Evolutionary conservation across 352 stramenopile genomes (phyloP), one percentile per base, ranked within the genome.

Genomic region (Phytophthora chlamydospora): DNA sequence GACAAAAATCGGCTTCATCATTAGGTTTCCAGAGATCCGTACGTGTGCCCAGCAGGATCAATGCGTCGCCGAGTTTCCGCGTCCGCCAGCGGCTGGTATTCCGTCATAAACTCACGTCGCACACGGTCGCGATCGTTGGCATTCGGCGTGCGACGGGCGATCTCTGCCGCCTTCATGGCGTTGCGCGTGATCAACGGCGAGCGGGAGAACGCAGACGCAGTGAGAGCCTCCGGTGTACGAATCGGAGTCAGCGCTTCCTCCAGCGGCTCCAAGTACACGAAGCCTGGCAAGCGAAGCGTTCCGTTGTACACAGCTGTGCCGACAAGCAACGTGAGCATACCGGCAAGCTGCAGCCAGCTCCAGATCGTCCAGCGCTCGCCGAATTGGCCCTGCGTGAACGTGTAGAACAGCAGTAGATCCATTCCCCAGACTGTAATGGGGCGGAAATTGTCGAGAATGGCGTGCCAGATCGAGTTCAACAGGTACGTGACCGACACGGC

Each of bases 231-330:
- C 0, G 86, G 71, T 9, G 84, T 93, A 45, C 84, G 84, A 62
- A 93, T 93, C 8, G 80, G 72, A 29, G 79, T 90, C 29, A 84
- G 19, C 6, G 76, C 69, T 60, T 85, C 73, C 34, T 93, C 83
- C 32, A 93, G 58, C 19, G 80, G 80, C 59, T 91, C 81, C 16
- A 92, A 49, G 64, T 95, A 95, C 34, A 79, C 78, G 45, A 93
- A 91, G 14, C 85, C 83, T 0, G 84, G 87, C 14, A 95, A 50
- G 64, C 85, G 83, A 46, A 93, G 62, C 17, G 85, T 93, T 34
- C 84, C 96, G 75, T 99, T 99, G 84, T 99, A 99, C 27, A 99
- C 89, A 3, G 95, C 96, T 9, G 97, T 99, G 50, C 96, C 95
- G n/a, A 93, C 74, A 11, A 98, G 78, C 29, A 99, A 68, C 7